These are phyloP conservation scores for Cupressus sempervirens DNA, from an alignment of 75 land plant species.

Conservation along the genomic window DNA sequence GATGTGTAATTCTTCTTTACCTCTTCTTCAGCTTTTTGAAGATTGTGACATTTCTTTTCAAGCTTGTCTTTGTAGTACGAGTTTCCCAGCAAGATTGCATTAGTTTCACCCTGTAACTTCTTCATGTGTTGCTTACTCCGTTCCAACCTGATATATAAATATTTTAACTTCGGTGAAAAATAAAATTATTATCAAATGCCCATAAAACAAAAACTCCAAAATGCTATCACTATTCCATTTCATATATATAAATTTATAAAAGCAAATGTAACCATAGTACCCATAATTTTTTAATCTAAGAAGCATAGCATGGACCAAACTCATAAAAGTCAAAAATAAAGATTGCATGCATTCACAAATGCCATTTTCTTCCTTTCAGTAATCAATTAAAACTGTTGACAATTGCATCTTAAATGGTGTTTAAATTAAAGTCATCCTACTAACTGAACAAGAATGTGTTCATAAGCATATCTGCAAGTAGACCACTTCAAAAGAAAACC, in stretches of 20 bases:
- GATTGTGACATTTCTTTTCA: slow-evolving; percentile 16
- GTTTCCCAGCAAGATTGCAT: not conserved
- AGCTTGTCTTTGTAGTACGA: slow-evolving; percentile 8
- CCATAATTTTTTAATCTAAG: not conserved
- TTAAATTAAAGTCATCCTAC: not conserved
- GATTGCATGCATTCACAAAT: not conserved
- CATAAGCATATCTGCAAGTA: not conserved
- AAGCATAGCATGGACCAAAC: not conserved
- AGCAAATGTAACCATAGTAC: not conserved
- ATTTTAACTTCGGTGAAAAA: not conserved
- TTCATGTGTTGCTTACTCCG: not conserved
- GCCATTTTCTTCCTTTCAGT: not conserved
- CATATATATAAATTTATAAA: not conserved
- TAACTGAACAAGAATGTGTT: not conserved
- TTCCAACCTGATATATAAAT: not conserved
- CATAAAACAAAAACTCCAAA: not conserved
- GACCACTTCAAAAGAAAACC: not conserved
- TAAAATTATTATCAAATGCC: not conserved
- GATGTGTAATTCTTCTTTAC: not conserved
- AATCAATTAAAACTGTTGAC: not conserved
- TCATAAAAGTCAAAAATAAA: not conserved
- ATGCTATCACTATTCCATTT: not conserved
- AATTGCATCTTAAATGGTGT: not conserved
- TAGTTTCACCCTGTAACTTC: not conserved
- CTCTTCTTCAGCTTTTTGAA: slow-evolving; percentile 32